These are phyloP conservation scores for Eimeria acervulina DNA, from an alignment of 169 alveolate species.

Conservation along the genomic window DNA sequence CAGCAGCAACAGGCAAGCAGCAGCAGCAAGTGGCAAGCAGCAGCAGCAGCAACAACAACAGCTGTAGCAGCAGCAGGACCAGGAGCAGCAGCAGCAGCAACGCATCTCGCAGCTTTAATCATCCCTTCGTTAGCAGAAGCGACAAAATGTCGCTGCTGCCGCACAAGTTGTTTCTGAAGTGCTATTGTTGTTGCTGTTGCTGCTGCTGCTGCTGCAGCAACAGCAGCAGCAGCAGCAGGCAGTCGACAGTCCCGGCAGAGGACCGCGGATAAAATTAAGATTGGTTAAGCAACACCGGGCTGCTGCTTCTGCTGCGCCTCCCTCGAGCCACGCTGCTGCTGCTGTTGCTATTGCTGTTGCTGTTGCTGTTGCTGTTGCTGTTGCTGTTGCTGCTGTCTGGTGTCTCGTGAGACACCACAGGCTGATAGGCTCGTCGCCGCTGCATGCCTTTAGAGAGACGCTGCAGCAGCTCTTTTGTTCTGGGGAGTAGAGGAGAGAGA, in stretches of 20 bases:
- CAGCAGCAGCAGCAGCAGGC: slow-evolving; percentile 11
- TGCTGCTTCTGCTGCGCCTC: neutral
- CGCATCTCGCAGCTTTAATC: neutral
- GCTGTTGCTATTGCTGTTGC: neutral
- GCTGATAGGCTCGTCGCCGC: neutral
- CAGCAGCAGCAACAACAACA: neutral
- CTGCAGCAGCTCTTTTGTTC: neutral
- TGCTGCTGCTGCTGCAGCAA: slow-evolving; percentile 25
- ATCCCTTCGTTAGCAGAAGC: neutral
- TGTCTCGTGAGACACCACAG: slow-evolving; percentile 14
- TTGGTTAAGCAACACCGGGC: neutral
- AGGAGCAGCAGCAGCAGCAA: neutral
- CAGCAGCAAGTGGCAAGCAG: no score
- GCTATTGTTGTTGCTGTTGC: neutral
- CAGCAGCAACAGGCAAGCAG: neutral
- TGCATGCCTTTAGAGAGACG: neutral
- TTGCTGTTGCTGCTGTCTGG: neutral
- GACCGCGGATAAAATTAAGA: neutral
- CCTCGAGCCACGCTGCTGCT: no score
- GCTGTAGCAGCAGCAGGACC: slow-evolving; percentile 2
- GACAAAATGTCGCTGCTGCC: neutral
- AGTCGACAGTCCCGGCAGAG: neutral
- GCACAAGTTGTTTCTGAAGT: neutral
- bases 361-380: slow-evolving; percentile 31
- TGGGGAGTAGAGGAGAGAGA: neutral